Base-by-base conservation (phyloP, 129 eudicot species). In the Lonicera japonica region DNA sequence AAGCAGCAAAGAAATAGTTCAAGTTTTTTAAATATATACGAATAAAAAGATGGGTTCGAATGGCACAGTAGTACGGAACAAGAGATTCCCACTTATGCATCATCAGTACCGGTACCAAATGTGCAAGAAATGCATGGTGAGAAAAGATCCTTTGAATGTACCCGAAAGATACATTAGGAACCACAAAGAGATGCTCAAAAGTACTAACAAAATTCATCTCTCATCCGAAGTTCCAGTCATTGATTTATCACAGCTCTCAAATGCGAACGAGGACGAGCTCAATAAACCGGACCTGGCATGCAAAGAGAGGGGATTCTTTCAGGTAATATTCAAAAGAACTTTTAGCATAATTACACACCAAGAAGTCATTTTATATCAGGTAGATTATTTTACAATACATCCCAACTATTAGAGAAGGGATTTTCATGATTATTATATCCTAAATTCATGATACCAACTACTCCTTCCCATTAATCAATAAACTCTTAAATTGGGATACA, bases 51-150 rank as follows among this genome's bases (percentile, higher is more conserved):
- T 29, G 36, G 36, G 36, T 29, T 29, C 36, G 19, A 21, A n/a
- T 7, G 65, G 43, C 17, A 60, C 52, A 12, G 34, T 6, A 5
- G 5, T 39, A 51, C 38, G 52, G 65, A 4, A 46, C 65, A 60
- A 48, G 24, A 43, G n/a, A 46, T 50, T 60, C 34, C 51, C 0
- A 39, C 52, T n/a, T 40, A 19, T 41, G 54, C 43, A 8, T 48
- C 52, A 40, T 51, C 56, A 39, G 18, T 52, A 50, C 54, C 34
- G 24, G 66, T 58, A 8, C 61, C 72, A 40, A 41, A 63, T 16
- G 22, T 63, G 11, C 67, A 63, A 51, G 56, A 63, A 22, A 63
- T n/a, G n/a, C n/a, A n/a, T 23, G 7, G 41, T 24, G 21, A 25
- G 62, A 54, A 1, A 1, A 8, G 24, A 25, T 11, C 16, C 36